Base-by-base conservation (phyloP, 2,329 filamentous ascomycete species). In the Dothideomycetes sp. region DNA sequence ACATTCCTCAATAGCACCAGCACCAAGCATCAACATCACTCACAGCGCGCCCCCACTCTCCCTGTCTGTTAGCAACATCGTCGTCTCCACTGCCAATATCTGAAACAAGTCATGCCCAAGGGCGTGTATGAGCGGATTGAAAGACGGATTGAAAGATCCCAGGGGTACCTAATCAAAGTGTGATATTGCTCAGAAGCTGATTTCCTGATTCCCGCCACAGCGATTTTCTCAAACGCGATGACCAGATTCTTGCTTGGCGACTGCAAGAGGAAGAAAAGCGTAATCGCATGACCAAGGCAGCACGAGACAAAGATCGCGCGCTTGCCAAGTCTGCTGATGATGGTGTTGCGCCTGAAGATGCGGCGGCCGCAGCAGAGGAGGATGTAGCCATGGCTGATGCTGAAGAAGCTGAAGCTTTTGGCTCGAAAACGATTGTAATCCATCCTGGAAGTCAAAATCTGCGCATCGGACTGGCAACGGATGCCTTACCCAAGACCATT, bases 201-300 rank as follows among this genome's bases (percentile, higher is more conserved):
- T 35, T 17, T 12, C 17, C 50, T 42, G 18, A 15, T 41, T 10
- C 22, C 22, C 9, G 16, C 34, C 39, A 22, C 50, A 94, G 87
- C 45, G 91, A 98, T 58, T 98, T 94, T 53, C 84, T 98, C 65
- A 98, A 98, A 68, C 82, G 89, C 55, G 91, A 98, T 67, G 91
- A 96, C 54, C 91, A 98, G 65, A 80, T 94, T 44, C 77, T 98
- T 24, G 86, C 89, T 10, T 77, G 89, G 41, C 80, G 91, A 53
- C 74, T 94, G 12, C 86, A 94, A 53, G 82, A 80, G 61, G 91
- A 98, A 59, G 86, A 89, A 51, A 81, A 78, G 37, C 75, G 86
- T 49, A 87, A 91, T 47, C 76, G 79, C 45, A 81, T 94, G 60
- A 80, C 91, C 27, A 85, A 88, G 60, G 81, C 73, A 42, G 87